Percentiles rank a stretch among this genome's conserved stretches.
phyloP scores from a whole-genome alignment of 139 green algal genomes.

The Tetradesmus obliquus region DNA sequence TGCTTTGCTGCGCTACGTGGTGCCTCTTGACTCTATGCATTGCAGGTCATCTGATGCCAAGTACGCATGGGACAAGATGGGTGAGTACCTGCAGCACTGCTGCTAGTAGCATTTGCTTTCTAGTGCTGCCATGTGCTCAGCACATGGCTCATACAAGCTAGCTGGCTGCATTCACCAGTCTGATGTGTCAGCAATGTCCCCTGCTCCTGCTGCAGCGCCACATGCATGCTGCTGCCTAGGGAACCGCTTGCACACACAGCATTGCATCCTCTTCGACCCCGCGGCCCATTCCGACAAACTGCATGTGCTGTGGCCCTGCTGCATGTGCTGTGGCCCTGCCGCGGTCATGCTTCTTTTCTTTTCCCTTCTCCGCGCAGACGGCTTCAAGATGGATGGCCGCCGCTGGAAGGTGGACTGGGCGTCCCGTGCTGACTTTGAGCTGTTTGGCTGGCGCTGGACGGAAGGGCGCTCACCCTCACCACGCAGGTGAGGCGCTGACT shows the following conservation, averaged over 20 bases:
- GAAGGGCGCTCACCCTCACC: conserved; percentile 49
- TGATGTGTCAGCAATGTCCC: background rate
- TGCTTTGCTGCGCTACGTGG: background rate
- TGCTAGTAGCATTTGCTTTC: background rate
- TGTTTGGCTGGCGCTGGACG: conserved; percentile 73
- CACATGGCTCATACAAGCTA: background rate
- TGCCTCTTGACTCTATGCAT: background rate
- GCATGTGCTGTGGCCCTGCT: background rate
- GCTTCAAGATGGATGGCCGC: conserved; percentile 64
- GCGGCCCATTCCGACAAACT: background rate
- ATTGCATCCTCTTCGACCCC: no score
- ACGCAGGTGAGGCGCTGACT: background rate
- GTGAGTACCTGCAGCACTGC: conserved; percentile 25
- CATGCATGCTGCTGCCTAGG: no score
- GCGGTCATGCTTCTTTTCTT: background rate
- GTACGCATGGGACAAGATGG: conserved; percentile 63
- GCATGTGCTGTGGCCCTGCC: no score
- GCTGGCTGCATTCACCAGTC: no score
- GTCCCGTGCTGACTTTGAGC: conserved; percentile 59
- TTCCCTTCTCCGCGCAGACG: conserved; percentile 52
- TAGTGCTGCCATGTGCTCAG: background rate
- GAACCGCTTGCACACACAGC: no score
- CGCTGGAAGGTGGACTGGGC: conserved; percentile 68
- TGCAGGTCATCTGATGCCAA: conserved; percentile 63
- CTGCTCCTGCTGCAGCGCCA: background rate